These are phyloP conservation scores for Endogone sp. DNA, from an alignment of 192 early-diverging fungal genomes.

Conservation along the genomic window DNA sequence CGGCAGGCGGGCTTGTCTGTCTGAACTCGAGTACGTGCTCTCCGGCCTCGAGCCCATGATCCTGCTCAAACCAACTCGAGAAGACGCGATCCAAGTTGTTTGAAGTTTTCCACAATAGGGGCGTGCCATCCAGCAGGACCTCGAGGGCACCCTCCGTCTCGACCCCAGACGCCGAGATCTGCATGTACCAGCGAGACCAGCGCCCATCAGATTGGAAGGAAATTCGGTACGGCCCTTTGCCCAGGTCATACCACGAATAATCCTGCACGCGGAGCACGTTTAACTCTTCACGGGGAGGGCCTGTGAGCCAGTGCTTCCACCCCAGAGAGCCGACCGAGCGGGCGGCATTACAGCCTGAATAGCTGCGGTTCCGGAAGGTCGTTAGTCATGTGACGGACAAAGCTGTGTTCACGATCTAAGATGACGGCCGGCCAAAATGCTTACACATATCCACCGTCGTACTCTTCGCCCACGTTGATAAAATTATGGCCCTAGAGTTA, in stretches of 20 bases:
- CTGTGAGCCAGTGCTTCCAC: constrained; percentile 58
- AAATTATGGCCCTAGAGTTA: not conserved
- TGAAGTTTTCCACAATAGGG: constrained; percentile 41
- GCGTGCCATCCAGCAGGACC: constrained; percentile 46
- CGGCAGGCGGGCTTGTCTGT: constrained; percentile 34
- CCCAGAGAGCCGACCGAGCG: constrained; percentile 39
- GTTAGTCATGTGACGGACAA: too few relatives aligned
- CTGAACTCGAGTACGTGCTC: constrained; percentile 40
- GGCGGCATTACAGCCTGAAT: constrained; percentile 48
- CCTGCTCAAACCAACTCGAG: constrained; percentile 34
- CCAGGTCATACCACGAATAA: constrained; percentile 58
- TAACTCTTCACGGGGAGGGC: constrained; percentile 31
- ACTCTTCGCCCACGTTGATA: not conserved
- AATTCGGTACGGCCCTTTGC: constrained; percentile 47
- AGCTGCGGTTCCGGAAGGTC: too few relatives aligned
- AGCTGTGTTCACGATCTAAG: not conserved
- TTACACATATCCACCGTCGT: constrained; percentile 1
- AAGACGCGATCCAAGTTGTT: constrained; percentile 51
- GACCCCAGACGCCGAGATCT: constrained; percentile 55
- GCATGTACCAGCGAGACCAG: constrained; percentile 44
- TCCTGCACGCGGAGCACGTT: constrained; percentile 41
- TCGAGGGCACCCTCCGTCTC: constrained; percentile 41
- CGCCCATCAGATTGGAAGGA: constrained; percentile 46
- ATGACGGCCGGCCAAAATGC: not conserved
- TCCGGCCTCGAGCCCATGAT: constrained; percentile 39